Evolutionary conservation across 2,329 filamentous ascomycete genomes (phyloP).

Genomic region (Fonsecaea nubica): DNA sequence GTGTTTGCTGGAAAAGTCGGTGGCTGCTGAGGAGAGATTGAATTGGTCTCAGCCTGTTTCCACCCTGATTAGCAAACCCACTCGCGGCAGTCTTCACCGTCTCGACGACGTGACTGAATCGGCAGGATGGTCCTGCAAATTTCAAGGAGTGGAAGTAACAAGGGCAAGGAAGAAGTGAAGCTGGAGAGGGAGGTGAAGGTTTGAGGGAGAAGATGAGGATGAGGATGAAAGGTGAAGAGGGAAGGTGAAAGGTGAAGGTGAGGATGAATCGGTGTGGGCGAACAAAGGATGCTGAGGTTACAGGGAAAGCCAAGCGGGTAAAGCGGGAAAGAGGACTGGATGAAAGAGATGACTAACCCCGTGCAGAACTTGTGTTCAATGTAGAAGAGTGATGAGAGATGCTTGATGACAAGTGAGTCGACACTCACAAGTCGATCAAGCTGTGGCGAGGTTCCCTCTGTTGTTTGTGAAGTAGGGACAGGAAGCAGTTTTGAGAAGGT

Average conservation of each 20-base stretch:
- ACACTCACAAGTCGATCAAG: conserved; percentile 34
- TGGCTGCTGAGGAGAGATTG: conserved; percentile 17
- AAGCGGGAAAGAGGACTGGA: conserved; percentile 11
- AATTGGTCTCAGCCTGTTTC: conserved; percentile 37
- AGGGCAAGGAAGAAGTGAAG: not conserved
- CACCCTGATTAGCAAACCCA: conserved; percentile 28
- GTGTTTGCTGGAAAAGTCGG: conserved; percentile 17
- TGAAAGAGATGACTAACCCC: conserved; percentile 27
- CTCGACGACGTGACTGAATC: not conserved
- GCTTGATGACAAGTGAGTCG: conserved; percentile 37
- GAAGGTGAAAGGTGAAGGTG: conserved; percentile 13
- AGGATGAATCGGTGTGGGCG: conserved; percentile 26
- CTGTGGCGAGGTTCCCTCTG: conserved; percentile 9
- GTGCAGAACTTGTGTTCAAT: conserved; percentile 20
- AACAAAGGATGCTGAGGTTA: conserved; percentile 10
- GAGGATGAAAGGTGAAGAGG: not conserved
- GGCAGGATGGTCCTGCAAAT: not conserved
- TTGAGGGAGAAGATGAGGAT: not conserved
- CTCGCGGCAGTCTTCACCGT: not conserved
- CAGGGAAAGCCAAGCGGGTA: conserved; percentile 18
- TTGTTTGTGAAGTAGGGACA: conserved; percentile 7
- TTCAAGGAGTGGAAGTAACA: conserved; percentile 1
- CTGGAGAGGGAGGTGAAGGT: not conserved
- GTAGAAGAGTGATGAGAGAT: conserved; percentile 5
- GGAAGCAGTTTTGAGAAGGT: conserved; percentile 12